Evolutionary conservation across 2,329 filamentous ascomycete species (phyloP).

Genomic region (Neobulgaria alba): DNA sequence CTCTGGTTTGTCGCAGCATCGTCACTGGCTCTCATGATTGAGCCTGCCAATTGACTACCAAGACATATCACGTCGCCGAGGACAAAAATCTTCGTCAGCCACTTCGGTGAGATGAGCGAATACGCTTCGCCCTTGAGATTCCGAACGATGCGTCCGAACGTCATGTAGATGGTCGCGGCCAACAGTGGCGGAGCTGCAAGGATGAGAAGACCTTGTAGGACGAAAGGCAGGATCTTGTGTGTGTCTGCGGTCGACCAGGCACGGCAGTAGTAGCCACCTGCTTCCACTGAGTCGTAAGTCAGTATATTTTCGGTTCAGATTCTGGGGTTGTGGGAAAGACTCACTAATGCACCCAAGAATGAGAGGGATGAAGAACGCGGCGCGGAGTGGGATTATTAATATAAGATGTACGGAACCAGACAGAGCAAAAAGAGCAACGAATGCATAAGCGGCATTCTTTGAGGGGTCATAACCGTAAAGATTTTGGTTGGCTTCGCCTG

Average conservation of each 20-base stretch:
- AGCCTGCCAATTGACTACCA: constrained; percentile 35
- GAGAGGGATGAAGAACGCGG: constrained; percentile 14
- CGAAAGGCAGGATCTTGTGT: constrained; percentile 24
- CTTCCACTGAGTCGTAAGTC: constrained; percentile 6
- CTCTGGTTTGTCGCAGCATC: constrained; percentile 1
- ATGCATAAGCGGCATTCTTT: too few relatives aligned
- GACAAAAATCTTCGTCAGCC: constrained; percentile 44
- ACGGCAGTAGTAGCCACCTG: constrained; percentile 11
- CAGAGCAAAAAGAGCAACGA: constrained; percentile 15
- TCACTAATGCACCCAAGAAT: constrained; percentile 14
- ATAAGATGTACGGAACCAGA: constrained; percentile 9
- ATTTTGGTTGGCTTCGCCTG: too few relatives aligned
- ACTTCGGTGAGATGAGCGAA: constrained; percentile 34
- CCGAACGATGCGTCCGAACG: constrained; percentile 33
- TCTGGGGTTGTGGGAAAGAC: too few relatives aligned
- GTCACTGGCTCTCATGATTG: constrained; percentile 4
- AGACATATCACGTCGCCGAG: constrained; percentile 40
- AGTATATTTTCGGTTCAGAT: not conserved
- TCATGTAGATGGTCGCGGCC: constrained; percentile 40
- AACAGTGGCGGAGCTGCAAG: constrained; percentile 35
- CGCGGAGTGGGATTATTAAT: constrained; percentile 11
- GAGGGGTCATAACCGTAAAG: too few relatives aligned
- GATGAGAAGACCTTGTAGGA: constrained; percentile 34
- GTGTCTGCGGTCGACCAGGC: not conserved
- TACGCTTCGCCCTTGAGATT: constrained; percentile 33